Base-by-base conservation (phyloP, 78 protist genomes). In the slime mould (Dictyostelium discoideum) region DNA sequence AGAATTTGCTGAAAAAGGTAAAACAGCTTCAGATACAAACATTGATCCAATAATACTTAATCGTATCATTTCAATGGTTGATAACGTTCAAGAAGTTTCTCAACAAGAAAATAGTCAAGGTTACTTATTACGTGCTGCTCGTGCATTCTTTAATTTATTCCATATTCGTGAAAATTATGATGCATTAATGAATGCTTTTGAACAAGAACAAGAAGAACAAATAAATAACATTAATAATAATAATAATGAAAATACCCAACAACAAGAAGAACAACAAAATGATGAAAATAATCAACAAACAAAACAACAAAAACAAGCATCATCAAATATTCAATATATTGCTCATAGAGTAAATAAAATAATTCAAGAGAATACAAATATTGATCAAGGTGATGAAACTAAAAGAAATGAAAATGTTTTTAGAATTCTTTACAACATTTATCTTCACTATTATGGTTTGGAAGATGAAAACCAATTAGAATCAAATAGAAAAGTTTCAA, bases 391-490 rank as follows among this genome's bases (percentile, higher is more conserved):
- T 32, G n/a, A 78, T 40, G 60, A 42, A 22, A n/a, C 20, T 22
- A 42, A 78, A 78, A 42, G 84, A 42, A 32, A 18, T 29, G 84
- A 78, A 78, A 42, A 78, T n/a, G 60, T 42, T 40, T 37, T 78
- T 78, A 42, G 84, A 42, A 42, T 42, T 1, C 39, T 42, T 18
- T 42, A 78, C 6, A 78, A 78, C 1, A n/a, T 78, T 2, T 37
- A 78, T 42, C 39, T 42, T 14, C 39, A 78, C 26, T 42, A 78
- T 9, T 42, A 78, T 78, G 84, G 84, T 40, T 18, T 20, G 6
- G 63, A 78, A n/a, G 84, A 78, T 18, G 39, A 78, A 10, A 78
- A 78, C n/a, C 48, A 74, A 74, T 74, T 78, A 37, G 84, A 78
- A n/a, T 22, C 44, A 3, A 39, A 26, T 76, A 26, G 20, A 13